A percentile compares a stretch with the other conserved stretches of the same genome.
phyloP scores from a whole-genome alignment of 352 stramenopile species.

The Blastocystis sp. region DNA sequence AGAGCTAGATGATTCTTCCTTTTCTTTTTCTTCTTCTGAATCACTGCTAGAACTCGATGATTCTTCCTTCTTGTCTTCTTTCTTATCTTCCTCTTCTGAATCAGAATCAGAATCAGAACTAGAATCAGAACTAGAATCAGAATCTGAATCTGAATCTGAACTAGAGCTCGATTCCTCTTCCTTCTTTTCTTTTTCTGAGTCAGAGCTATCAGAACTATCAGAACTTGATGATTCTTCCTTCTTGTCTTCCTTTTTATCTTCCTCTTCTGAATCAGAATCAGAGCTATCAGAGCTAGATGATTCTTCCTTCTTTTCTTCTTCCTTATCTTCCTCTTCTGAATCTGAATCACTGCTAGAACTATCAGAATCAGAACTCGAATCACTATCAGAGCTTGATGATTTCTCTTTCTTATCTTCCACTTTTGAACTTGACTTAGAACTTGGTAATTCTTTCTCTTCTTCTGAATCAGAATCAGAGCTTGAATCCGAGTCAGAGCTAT shows the following conservation, averaged over 20 bases:
- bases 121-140: slow-evolving; percentile 7
- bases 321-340: not conserved
- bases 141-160: not conserved
- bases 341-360: slow-evolving; percentile 9
- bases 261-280: not conserved
- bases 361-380: not conserved
- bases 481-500: not conserved
- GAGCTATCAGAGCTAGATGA: not conserved
- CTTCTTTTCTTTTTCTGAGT: slow-evolving; percentile 27
- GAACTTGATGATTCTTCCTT: not conserved
- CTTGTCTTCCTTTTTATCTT: not conserved
- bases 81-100: not conserved
- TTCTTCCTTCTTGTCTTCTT: slow-evolving; percentile 58
- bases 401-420: not conserved
- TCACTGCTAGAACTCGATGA: not conserved
- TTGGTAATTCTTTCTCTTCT: not conserved
- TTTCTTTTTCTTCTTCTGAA: not conserved
- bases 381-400: slow-evolving; percentile 1
- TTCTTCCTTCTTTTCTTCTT: slow-evolving; percentile 30
- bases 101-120: not conserved
- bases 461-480: not conserved
- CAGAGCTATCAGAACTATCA: not conserved
- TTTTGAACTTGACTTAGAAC: not conserved
- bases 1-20: not conserved
- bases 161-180: slow-evolving; percentile 7